These are phyloP conservation scores for Ustulina deusta DNA, from an alignment of 2,329 filamentous ascomycete species.

Conservation along the genomic window DNA sequence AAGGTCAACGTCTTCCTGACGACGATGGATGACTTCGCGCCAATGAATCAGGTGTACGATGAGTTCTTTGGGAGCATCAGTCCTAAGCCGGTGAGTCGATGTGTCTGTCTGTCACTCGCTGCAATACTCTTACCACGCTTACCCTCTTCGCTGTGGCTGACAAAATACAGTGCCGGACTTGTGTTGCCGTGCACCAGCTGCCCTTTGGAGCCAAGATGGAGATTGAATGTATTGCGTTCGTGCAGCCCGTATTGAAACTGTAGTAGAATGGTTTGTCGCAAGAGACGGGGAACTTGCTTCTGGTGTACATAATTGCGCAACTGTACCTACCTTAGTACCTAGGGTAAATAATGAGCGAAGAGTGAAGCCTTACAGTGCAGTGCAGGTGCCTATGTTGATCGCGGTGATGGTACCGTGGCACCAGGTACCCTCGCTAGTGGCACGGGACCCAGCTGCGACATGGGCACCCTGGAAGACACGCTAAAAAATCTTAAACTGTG, in stretches of 20 bases:
- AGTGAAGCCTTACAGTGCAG: too few relatives aligned
- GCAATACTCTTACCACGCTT: neutral
- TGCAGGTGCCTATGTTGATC: too few relatives aligned
- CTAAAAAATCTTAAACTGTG: neutral
- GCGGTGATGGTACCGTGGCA: neutral
- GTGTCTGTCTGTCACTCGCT: too few relatives aligned
- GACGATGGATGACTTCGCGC: conserved; percentile 72
- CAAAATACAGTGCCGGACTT: conserved; percentile 64
- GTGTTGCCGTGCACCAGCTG: conserved; percentile 79
- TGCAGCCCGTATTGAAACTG: conserved; percentile 37
- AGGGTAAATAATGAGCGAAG: too few relatives aligned
- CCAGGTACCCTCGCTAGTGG: neutral
- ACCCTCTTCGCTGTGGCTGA: neutral
- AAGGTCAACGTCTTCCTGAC: conserved; percentile 76
- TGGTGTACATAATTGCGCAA: too few relatives aligned
- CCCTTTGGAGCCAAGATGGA: conserved; percentile 78
- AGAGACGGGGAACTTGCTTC: neutral
- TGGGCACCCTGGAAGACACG: neutral
- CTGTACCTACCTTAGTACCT: too few relatives aligned
- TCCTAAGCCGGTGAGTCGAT: conserved; percentile 62
- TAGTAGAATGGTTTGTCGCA: too few relatives aligned
- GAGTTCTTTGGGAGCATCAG: conserved; percentile 59
- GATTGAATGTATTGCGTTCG: conserved; percentile 76
- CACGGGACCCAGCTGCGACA: conserved; percentile 6
- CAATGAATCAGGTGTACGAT: conserved; percentile 68